Conservation (phyloP, 2,329 filamentous ascomycete species). For the Alternaria postmessia region DNA sequence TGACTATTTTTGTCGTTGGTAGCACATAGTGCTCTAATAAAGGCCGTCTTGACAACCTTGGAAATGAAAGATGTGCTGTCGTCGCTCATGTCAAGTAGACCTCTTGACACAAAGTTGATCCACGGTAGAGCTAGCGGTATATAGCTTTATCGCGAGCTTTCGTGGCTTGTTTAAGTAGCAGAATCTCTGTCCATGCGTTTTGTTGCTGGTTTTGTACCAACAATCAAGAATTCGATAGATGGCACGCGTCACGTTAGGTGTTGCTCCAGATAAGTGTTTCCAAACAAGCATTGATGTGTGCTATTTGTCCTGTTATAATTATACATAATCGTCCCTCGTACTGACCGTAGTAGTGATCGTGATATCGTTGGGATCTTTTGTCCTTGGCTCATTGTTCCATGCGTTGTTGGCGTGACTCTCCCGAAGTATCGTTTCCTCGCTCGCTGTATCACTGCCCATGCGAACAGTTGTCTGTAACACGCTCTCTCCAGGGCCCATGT, state of each 20-base stretch:
- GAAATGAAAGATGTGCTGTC: not conserved
- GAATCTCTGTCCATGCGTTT: not conserved
- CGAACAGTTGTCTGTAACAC: slow-evolving; percentile 31
- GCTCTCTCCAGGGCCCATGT: slow-evolving; percentile 28
- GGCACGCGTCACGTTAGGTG: not conserved
- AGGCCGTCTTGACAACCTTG: not conserved
- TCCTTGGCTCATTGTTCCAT: slow-evolving; percentile 3
- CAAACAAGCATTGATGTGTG: not conserved
- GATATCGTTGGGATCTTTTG: slow-evolving; percentile 25
- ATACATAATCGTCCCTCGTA: slow-evolving; percentile 15
- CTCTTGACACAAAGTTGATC: not conserved
- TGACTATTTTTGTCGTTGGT: not conserved
- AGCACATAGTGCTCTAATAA: not conserved
- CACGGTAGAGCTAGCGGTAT: not conserved
- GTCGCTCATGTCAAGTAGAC: not conserved
- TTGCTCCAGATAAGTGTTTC: not conserved
- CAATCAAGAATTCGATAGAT: not conserved
- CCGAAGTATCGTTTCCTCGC: slow-evolving; percentile 39
- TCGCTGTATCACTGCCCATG: slow-evolving; percentile 32
- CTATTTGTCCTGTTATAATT: not conserved
- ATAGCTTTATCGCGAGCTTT: not conserved
- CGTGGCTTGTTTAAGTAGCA: not conserved
- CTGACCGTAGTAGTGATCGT: slow-evolving; percentile 19
- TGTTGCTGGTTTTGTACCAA: not conserved
- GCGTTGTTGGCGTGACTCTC: slow-evolving; percentile 14